Evolutionary conservation across 441 rosid genomes (phyloP).

Genomic region (Erodium trifolium): DNA sequence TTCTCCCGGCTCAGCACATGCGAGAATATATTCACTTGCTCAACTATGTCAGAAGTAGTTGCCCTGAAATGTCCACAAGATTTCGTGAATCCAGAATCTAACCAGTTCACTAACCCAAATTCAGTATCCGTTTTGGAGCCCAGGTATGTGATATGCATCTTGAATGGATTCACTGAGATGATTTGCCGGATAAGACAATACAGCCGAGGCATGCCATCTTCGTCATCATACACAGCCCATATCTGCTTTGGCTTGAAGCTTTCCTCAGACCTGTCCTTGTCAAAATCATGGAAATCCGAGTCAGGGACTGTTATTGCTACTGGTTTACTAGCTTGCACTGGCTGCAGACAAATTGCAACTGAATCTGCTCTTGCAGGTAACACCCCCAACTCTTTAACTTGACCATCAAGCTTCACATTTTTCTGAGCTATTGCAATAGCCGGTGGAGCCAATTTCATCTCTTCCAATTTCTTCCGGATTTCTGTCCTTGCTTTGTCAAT

Average conservation of each 20-base stretch:
- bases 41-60: constrained; percentile 59
- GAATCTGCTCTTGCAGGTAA: constrained; percentile 26
- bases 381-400: constrained; percentile 27
- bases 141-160: constrained; percentile 77
- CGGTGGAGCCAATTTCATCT: constrained; percentile 41
- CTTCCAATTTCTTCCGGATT: constrained; percentile 57
- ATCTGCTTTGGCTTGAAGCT: constrained; percentile 93
- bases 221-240: constrained; percentile 97
- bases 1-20: constrained; percentile 76
- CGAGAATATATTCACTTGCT: constrained; percentile 88
- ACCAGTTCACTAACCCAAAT: constrained; percentile 82
- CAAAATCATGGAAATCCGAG: constrained; percentile 91
- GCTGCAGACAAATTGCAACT: constrained; percentile 29
- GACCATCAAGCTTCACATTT: constrained; percentile 15
- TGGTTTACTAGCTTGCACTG: constrained; percentile 37
- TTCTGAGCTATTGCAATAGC: constrained; percentile 21
- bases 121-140: constrained; percentile 84
- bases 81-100: constrained; percentile 58
- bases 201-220: constrained; percentile 96
- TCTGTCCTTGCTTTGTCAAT: constrained; percentile 66
- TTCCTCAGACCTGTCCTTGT: constrained; percentile 81
- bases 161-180: constrained; percentile 72
- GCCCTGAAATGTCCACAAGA: constrained; percentile 98
- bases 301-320: constrained; percentile 76
- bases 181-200: constrained; percentile 79